Conservation (phyloP, 495 filamentous ascomycete genomes). For the Bryoglossum gracile region DNA sequence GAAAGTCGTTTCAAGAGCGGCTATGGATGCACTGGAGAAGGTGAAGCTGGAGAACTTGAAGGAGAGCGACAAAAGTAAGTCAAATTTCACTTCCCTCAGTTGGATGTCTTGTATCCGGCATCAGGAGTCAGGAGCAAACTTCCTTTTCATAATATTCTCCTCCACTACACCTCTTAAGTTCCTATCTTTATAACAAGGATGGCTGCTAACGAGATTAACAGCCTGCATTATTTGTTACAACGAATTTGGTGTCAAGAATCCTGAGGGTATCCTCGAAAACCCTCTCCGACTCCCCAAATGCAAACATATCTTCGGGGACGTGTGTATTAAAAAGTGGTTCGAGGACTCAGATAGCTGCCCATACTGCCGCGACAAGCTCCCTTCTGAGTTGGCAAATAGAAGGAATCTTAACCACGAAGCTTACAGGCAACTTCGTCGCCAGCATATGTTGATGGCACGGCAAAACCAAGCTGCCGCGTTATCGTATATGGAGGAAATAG, state of each 20-base stretch:
- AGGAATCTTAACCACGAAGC: conserved; percentile 2
- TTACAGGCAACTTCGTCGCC: conserved; percentile 8
- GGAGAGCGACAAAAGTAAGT: conserved; percentile 42
- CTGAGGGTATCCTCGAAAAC: conserved; percentile 43
- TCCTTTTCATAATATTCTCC: neutral
- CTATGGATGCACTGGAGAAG: conserved; percentile 37
- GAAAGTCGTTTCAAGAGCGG: conserved; percentile 38
- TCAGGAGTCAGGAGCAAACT: no score
- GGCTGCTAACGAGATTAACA: conserved; percentile 20
- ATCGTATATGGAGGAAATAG: no score
- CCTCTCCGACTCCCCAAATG: conserved; percentile 47
- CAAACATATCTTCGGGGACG: conserved; percentile 52
- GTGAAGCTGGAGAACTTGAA: conserved; percentile 35
- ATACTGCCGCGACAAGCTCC: conserved; percentile 50
- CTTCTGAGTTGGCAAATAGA: conserved; percentile 32
- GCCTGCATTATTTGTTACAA: conserved; percentile 53
- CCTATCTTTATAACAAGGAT: neutral
- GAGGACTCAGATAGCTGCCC: conserved; percentile 51
- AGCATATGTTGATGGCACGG: no score
- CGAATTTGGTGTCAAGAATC: conserved; percentile 42
- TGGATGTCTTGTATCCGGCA: no score
- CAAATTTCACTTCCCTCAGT: neutral
- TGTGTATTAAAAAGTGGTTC: conserved; percentile 56
- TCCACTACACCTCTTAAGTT: neutral
- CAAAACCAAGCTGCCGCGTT: no score